Base-by-base conservation (phyloP, 1,139 yeast genomes). In the Williopsis jadinii region DNA sequence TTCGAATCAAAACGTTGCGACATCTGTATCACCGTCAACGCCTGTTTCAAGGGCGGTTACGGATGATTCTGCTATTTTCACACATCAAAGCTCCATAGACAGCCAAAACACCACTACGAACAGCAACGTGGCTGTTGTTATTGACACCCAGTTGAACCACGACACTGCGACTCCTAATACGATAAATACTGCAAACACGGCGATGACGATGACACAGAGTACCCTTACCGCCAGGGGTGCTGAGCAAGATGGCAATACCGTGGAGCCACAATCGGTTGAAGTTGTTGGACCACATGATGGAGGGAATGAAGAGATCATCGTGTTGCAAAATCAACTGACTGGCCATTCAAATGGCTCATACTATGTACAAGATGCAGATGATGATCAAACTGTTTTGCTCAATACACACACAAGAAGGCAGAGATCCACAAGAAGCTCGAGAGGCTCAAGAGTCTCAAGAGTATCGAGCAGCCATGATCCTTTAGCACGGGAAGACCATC, bases 371-470 rank as follows among this genome's bases (percentile, higher is more conserved):
- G 56, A 50, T 28, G 42, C 44, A 26, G 38, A 39, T 11, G 38
- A 39, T 11, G 46, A 49, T 32, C 55, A 52, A 2, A 39, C 42
- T 5, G 34, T 52, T 3, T 37, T 55, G 31, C 46, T 52, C 36
- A 53, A 46, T 15, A 47, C 41, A 35, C 44, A 41, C 10, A 48
- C 47, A 13, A 46, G 47, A 32, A 43, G 43, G 30, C 43, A 53
- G 37, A 41, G 49, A 10, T 41, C 52, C 1, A 46, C 52, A 4
- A 43, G 49, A 19, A 40, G 42, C 27, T 50, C 47, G 24, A 43
- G 51, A 28, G 66, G 60, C 36, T 55, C 63, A 13, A 62, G 70
- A 4, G 63, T 59, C 27, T 38, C 61, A 14, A 19, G 24, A 19
- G 24, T 19, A 19, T 19, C 24, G 24, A 19, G 24, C 6, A 19